Base-by-base conservation (phyloP, 345 rosid genomes). In the Abelmoschus esculentus region DNA sequence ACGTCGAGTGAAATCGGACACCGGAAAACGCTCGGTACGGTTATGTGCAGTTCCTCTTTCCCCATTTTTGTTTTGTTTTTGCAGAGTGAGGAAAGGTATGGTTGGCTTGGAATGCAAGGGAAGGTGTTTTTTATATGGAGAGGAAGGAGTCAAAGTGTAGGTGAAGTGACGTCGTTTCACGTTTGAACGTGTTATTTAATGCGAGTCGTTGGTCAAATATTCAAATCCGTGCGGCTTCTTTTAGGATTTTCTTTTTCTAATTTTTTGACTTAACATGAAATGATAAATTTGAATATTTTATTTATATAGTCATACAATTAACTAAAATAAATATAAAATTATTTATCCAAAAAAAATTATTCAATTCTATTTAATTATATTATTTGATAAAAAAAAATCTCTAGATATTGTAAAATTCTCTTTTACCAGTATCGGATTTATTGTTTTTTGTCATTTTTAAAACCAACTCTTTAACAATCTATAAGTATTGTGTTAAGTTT, bases 1-100 rank as follows among this genome's bases (percentile, higher is more conserved):
- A 93, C 88, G 76, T 93, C 98, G 0, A 93, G 88, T 3, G 98
- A 89, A 36, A 93, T 89, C 7, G 98, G 98, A 68, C 98, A 93
- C 67, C 78, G 83, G 81, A 93, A 93, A 81, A 85, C 79, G 76
- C 80, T 85, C 29, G 96, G 98, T n/a, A 89, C 83, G 74, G 86
- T 81, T 76, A 88, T 80, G 84, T 69, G 82, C 74, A 84, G 72
- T 66, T 88, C 88, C 67, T 84, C 88, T 65, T 84, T 86, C 72
- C 70, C 86, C 89, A 84, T 85, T 17, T 26, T 57, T 2, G 1
- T 12, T 49, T 14, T 13, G 50, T 4, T 46, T 46, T 46, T 44
- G 3, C 13, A 12, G 8, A 9, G 9, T 7, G 10, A 22, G 1
- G 1, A 14, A 56, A 22, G 31, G 1, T 22, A 3, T 26, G 34